A percentile compares a stretch with the other conserved stretches of the same genome.
Evolutionary conservation across 441 rosid species (phyloP).

Genomic region (Breynia disticha): DNA sequence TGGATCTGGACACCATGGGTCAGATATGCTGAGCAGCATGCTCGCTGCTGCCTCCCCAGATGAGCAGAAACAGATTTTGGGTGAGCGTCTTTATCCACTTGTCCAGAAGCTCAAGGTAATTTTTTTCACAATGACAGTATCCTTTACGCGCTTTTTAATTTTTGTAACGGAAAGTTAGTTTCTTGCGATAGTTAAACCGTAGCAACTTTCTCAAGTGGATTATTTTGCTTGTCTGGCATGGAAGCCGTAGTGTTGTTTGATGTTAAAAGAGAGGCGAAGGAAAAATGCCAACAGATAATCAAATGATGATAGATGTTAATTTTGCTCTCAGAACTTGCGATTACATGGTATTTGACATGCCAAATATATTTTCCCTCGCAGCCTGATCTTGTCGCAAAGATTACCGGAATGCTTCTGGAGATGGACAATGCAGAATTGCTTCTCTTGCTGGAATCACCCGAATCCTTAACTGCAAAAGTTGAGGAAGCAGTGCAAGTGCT

Average conservation of each 20-base stretch:
- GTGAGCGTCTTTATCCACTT: slow-evolving; percentile 59
- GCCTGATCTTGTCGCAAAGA: slow-evolving; percentile 47
- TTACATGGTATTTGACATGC: not conserved
- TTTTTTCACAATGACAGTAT: not conserved
- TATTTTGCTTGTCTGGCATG: too few relatives aligned
- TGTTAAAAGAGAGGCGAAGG: too few relatives aligned
- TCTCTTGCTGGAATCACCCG: slow-evolving; percentile 69
- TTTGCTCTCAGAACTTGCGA: not conserved
- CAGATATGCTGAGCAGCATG: slow-evolving; percentile 45
- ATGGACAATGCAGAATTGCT: slow-evolving; percentile 80
- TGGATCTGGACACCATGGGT: slow-evolving; percentile 27
- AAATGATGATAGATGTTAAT: not conserved
- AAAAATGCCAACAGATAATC: not conserved
- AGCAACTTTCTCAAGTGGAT: too few relatives aligned
- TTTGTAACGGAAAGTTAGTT: too few relatives aligned
- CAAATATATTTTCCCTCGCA: slow-evolving; percentile 15
- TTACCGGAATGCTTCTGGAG: slow-evolving; percentile 87
- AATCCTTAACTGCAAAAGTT: slow-evolving; percentile 57
- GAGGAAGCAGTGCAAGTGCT: slow-evolving; percentile 72
- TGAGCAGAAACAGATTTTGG: slow-evolving; percentile 53
- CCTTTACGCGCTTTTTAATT: not conserved
- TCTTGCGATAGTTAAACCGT: too few relatives aligned
- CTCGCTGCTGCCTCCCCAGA: slow-evolving; percentile 49
- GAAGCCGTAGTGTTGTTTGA: too few relatives aligned
- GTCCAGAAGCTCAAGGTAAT: slow-evolving; percentile 54